Base-by-base conservation (phyloP, 1,284 basidiomycete genomes). In the Ustilago crameri region DNA sequence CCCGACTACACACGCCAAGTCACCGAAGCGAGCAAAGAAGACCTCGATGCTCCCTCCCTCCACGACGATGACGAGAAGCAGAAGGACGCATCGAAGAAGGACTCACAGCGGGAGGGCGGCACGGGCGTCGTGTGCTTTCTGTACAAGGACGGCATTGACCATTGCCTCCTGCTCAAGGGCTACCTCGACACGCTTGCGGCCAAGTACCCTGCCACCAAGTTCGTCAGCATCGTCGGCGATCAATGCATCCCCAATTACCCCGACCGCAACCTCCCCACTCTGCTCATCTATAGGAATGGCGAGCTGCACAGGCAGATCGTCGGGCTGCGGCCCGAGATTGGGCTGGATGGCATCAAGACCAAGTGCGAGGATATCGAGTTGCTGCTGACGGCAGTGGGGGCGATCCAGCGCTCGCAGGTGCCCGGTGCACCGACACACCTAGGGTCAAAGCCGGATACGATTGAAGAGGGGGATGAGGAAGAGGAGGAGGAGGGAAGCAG, bases 1-100 rank as follows among this genome's bases (percentile, higher is more conserved):
- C 93, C 94, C 18, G 95, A 97, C 83, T 98, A 98, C 84, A 95
- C 92, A 32, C 87, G 91, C 50, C 93, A 98, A 80, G 92, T 98
- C 17, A 98, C 95, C 0, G 94, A 98, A 60, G 93, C 92, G 1
- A 96, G 93, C 83, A 89, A 88, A 70, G 83, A 88, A 3, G 86
- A 88, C 67, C 88, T 91, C 53, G 60, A 70, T 23, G 57, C 48
- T 0, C 37, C 65, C 12, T 40, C 27, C 3, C 59, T 60, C 26
- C 86, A 88, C 56, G 87, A 88, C 43, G 78, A 79, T 17, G 83
- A 78, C 8, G 43, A 38, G 22, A 15, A 14, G 9, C 26, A 48
- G 35, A 42, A 30, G 15, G 35, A 26, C 27, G 20, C 37, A 22
- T 1, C 26, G 32, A 12, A 24, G 12, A 30, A 46, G 27, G 76